Conservation (phyloP, 2,329 filamentous ascomycete species). For the Chlorencoelia australis region DNA sequence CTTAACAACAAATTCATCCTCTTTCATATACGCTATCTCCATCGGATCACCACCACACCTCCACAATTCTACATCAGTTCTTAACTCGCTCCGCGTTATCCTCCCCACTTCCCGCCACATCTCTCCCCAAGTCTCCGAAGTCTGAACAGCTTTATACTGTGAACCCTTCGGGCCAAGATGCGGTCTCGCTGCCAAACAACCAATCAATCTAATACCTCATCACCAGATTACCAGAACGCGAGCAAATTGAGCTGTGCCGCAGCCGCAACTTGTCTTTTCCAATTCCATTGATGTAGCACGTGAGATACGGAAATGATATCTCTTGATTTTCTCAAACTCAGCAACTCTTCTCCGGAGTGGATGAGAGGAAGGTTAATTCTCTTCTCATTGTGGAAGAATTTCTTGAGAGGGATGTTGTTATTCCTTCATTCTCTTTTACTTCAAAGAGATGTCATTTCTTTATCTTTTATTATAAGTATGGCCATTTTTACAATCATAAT, state of each 20-base stretch:
- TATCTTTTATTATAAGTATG: too few relatives aligned
- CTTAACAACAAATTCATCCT: too few relatives aligned
- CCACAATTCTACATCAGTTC: too few relatives aligned
- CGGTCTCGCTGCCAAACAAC: neutral
- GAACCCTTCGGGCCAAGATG: neutral
- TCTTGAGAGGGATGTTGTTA: too few relatives aligned
- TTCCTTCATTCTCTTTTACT: too few relatives aligned
- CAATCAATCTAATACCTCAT: neutral
- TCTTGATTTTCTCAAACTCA: neutral
- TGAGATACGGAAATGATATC: neutral
- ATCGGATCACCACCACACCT: too few relatives aligned
- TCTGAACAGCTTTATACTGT: neutral
- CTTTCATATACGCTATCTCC: too few relatives aligned
- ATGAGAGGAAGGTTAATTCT: too few relatives aligned
- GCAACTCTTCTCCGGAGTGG: neutral
- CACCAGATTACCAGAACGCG: neutral
- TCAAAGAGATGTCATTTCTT: too few relatives aligned
- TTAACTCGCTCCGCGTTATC: neutral
- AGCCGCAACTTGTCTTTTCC: neutral
- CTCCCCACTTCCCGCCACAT: neutral
- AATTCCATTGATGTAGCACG: neutral
- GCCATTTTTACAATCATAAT: too few relatives aligned
- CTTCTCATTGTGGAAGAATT: too few relatives aligned
- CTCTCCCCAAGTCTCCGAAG: neutral
- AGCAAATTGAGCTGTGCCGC: neutral